A percentile compares a stretch with the other conserved stretches of the same genome.
These are phyloP conservation scores for Podospora pseudopauciseta DNA, from an alignment of 495 filamentous ascomycete genomes.

Conservation along the genomic window DNA sequence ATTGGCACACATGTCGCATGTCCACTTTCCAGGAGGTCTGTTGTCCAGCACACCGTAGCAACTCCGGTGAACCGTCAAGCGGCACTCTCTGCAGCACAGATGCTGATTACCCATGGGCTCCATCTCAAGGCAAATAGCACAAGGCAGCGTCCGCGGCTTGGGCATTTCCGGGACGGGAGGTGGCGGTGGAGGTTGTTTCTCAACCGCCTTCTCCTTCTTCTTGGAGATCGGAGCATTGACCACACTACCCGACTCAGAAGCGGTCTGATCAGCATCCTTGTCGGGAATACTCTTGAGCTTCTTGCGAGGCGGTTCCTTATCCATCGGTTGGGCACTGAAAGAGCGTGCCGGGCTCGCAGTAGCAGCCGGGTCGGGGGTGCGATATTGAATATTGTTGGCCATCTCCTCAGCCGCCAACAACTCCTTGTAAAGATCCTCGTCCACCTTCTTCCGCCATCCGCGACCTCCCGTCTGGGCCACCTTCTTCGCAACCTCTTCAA, in stretches of 20 bases:
- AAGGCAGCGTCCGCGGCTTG: conserved; percentile 72
- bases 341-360: conserved; percentile 41
- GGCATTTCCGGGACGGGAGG: conserved; percentile 68
- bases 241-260: conserved; percentile 31
- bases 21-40: conserved; percentile 75
- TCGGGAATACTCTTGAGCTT: conserved; percentile 48
- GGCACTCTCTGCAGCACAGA: conserved; percentile 77
- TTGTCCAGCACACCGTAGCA: conserved; percentile 82
- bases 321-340: conserved; percentile 15
- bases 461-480: conserved; percentile 76
- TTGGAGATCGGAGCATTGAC: conserved; percentile 41
- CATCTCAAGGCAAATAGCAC: conserved; percentile 75
- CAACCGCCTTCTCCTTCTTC: conserved; percentile 63
- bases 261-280: conserved; percentile 48
- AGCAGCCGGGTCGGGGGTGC: conserved; percentile 39
- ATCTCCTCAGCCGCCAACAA: conserved; percentile 52
- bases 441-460: conserved; percentile 80
- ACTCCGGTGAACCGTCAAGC: conserved; percentile 84
- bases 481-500: conserved; percentile 92
- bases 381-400: conserved; percentile 42
- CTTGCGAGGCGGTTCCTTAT: conserved; percentile 50
- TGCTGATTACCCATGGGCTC: conserved; percentile 69
- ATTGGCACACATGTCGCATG: conserved; percentile 93
- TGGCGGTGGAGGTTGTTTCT: conserved; percentile 45
- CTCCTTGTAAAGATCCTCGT: conserved; percentile 88